Percentiles rank a stretch among this genome's conserved stretches.
Evolutionary conservation across 2,329 filamentous ascomycete genomes (phyloP).

Genomic region (Hypoxylon sp.): DNA sequence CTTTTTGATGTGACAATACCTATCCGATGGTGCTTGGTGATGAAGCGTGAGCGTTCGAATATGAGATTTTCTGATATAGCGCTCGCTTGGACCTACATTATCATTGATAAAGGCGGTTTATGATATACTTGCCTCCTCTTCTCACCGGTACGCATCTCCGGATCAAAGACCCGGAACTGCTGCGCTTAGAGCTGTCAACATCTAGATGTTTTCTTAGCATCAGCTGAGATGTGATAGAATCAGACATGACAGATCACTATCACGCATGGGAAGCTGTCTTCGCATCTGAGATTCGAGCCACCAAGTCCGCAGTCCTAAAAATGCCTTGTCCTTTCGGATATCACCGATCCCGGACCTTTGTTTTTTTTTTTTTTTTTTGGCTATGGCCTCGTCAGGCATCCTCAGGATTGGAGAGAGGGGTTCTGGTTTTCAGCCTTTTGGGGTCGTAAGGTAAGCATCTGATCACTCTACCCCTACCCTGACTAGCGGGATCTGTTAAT

Average conservation of each 20-base stretch:
- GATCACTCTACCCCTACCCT: no score
- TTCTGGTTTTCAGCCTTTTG: neutral
- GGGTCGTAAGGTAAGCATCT: neutral
- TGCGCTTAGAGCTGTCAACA: no score
- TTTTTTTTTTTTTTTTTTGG: neutral
- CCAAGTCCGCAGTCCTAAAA: no score
- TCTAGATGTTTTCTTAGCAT: no score
- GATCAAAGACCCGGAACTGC: no score
- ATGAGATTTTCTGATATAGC: neutral
- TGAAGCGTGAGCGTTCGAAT: neutral
- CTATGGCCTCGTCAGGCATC: neutral
- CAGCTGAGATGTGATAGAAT: no score
- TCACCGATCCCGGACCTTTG: neutral
- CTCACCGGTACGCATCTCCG: no score
- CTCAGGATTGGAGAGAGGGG: neutral
- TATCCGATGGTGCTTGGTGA: neutral
- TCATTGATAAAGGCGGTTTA: neutral
- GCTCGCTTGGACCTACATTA: neutral
- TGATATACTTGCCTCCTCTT: no score
- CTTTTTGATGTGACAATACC: slow-evolving; percentile 5
- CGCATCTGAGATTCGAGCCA: no score
- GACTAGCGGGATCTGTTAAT: neutral
- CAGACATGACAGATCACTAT: no score
- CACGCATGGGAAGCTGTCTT: no score
- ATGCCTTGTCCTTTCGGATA: neutral